Base-by-base conservation (phyloP, 1,284 basidiomycete genomes). In the Wallemia mellicola region DNA sequence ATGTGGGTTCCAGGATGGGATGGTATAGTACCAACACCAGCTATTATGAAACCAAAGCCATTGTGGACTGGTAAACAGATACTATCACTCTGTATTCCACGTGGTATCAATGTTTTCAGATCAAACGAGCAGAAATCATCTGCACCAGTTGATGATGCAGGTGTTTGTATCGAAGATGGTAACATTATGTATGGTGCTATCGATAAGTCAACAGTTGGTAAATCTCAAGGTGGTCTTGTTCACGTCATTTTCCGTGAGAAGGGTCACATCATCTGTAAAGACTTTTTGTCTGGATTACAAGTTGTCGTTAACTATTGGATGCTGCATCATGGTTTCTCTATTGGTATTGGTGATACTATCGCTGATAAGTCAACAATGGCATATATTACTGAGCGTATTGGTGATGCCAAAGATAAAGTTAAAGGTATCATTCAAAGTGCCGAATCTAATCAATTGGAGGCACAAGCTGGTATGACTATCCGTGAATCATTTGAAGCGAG, bases 1-100 rank as follows among this genome's bases (percentile, higher is more conserved):
- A 79, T 98, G 1, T 98, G 94, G 92, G 80, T 96, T 1, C 87
- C 91, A 0, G 85, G 86, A 24, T 99, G 94, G 94, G 89, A 98
- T 68, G 94, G 94, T 27, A 73, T 78, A 2, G 77, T 98, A 1
- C 94, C 94, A 0, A 83, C 81, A 28, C 94, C 94, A 2, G 84
- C 88, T 1, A 89, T 98, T 66, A 73, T 98, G 69, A 95, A 95
- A 70, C 94, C 94, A 0, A 94, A 94, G 69, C 87, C 91, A 1
- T 74, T 95, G 59, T 99, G 94, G 94, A 88, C 89, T 0, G 92
- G 94, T 55, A 98, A 99, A 71, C 94, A 99, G 72, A 82, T 98
- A 57, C 73, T 98, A 38, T 86, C 83, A 64, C 77, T 98, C 78
- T 80, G 82, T 62, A 89, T 98, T 61, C 92, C 94, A 24, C 81